Evolutionary conservation across 805 yeast genomes (phyloP), one percentile per base, ranked within the genome.

Genomic region (Candida ulmi): DNA sequence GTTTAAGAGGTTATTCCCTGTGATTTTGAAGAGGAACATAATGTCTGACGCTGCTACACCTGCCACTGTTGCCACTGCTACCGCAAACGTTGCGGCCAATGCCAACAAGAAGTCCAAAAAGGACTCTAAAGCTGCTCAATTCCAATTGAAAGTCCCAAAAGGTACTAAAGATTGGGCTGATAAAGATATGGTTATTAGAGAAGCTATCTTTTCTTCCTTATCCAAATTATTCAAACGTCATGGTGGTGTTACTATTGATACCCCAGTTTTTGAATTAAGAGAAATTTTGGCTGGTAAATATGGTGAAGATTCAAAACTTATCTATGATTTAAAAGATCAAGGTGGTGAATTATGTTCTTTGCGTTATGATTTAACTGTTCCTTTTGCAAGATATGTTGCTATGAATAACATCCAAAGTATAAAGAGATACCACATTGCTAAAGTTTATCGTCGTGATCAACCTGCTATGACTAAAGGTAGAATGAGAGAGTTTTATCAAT

Each of bases 381-480:
- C 99, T 40, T 93, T 93, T 68, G 99, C 99, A 12, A 78, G 99
- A 60, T 93, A 76, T 57, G 95, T 91, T 40, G 99, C 99, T 16
- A 85, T 88, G 87, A 93, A 93, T 69, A 88, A 86, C 54, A 77
- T 93, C 45, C 82, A 87, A 52, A 77, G 71, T 57, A 91, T 93
- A 65, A 93, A 93, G 68, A 76, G 99, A 60, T 93, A 80, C 62
- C 99, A 93, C 67, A 87, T 93, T 48, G 99, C 99, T 52, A 93
- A 93, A 63, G 99, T 93, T 39, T 93, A 93, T 68, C 81, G 99
- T 70, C 84, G 99, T 67, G 99, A 93, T 62, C 99, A 93, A 66
- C 99, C 99, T 5, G 99, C 99, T 8, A 93, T 93, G 99, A 91
- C 98, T 37, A 93, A 93, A 66, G 99, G 99, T 45, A 79, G 99